Conservation (phyloP, 768 basidiomycete genomes). For the Kwoniella bestiolae region DNA sequence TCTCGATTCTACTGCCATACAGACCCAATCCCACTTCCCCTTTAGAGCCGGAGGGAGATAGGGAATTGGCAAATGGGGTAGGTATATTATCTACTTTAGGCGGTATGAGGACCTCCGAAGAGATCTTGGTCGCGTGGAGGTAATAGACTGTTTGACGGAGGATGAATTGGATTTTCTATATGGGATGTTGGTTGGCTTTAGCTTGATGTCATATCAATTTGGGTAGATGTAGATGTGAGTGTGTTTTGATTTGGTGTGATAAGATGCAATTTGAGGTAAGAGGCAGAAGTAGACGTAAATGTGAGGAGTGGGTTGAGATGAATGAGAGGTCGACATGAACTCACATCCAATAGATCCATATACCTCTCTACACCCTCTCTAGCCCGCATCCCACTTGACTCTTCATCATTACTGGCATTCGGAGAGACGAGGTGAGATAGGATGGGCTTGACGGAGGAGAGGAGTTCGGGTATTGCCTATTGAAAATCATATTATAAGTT, state of each 20-base stretch:
- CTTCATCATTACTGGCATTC: slow-evolving; percentile 17
- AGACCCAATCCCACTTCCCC: slow-evolving; percentile 32
- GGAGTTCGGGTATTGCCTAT: slow-evolving; percentile 44
- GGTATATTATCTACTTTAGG: slow-evolving; percentile 36
- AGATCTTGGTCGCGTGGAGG: slow-evolving; percentile 43
- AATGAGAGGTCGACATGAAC: slow-evolving; percentile 9
- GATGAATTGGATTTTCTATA: slow-evolving; percentile 53
- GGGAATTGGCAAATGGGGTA: slow-evolving; percentile 44
- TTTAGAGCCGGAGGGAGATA: slow-evolving; percentile 19
- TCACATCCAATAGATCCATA: slow-evolving; percentile 43
- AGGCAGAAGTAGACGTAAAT: too few relatives aligned
- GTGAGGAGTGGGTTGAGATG: too few relatives aligned
- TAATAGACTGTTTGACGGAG: slow-evolving; percentile 52
- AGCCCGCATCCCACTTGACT: slow-evolving; percentile 28
- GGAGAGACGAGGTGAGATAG: slow-evolving; percentile 30
- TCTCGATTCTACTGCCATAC: slow-evolving; percentile 43
- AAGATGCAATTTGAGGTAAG: too few relatives aligned
- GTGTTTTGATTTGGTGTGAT: too few relatives aligned
- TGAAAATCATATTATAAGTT: too few relatives aligned
- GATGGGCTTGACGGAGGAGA: slow-evolving; percentile 43
- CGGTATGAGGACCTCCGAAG: slow-evolving; percentile 31
- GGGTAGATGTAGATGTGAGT: too few relatives aligned
- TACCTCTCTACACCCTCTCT: slow-evolving; percentile 39
- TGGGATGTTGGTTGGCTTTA: neutral
- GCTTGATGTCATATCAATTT: too few relatives aligned